Percentiles rank a stretch among this genome's conserved stretches.
Conservation (phyloP, 495 filamentous ascomycete species). For the Podospora appendiculata region DNA sequence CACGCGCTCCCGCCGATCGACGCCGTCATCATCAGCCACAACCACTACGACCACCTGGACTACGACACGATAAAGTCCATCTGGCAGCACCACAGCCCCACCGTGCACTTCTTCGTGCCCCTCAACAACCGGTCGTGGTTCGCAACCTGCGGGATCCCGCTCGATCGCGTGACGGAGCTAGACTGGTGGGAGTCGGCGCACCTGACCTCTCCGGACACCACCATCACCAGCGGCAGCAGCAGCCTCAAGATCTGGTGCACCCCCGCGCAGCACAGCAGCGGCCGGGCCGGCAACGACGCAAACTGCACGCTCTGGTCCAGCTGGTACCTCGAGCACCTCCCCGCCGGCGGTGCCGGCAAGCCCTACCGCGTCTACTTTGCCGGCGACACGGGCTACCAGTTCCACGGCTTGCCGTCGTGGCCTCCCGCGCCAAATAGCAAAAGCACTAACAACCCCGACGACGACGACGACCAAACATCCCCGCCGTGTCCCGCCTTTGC, state of each 20-base stretch:
- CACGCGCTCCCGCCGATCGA: conserved; percentile 43
- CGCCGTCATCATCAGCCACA: conserved; percentile 41
- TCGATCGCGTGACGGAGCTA: conserved; percentile 35
- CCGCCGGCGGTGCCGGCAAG: not conserved
- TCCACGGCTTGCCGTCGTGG: conserved; percentile 18
- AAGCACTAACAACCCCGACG: not conserved
- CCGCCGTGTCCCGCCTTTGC: conserved; percentile 20
- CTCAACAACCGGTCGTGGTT: conserved; percentile 33
- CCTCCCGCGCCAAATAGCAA: conserved; percentile 5
- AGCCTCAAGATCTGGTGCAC: conserved; percentile 28
- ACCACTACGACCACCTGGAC: conserved; percentile 50
- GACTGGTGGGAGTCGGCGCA: conserved; percentile 47
- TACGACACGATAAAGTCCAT: conserved; percentile 29
- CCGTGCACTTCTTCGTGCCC: conserved; percentile 35
- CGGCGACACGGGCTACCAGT: conserved; percentile 26
- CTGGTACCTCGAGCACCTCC: conserved; percentile 36
- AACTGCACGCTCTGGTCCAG: conserved; percentile 42
- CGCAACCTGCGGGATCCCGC: conserved; percentile 28
- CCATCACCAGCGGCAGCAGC: conserved; percentile 14
- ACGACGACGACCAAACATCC: conserved; percentile 5
- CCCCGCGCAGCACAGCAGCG: conserved; percentile 41
- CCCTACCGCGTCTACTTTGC: conserved; percentile 20
- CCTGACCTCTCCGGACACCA: conserved; percentile 2
- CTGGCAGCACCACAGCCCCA: conserved; percentile 18
- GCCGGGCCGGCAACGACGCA: conserved; percentile 21